A percentile compares a stretch with the other conserved stretches of the same genome.
These are phyloP conservation scores for Austroboletus novae-zelandiae DNA, from an alignment of 1,284 basidiomycete species.

Conservation along the genomic window DNA sequence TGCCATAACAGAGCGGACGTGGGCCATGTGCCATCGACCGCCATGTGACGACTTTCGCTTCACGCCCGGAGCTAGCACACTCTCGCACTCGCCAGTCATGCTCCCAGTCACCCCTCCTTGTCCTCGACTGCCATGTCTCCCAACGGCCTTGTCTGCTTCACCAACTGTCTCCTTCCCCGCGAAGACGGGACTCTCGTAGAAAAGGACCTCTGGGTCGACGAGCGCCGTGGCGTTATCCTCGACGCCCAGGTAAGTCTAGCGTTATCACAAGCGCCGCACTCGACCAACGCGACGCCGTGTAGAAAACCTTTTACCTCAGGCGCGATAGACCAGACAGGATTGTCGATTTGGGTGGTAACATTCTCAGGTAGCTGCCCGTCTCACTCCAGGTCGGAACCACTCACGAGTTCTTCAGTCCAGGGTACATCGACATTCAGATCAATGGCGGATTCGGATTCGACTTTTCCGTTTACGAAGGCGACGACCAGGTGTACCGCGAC, in stretches of 20 bases:
- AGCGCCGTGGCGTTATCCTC: constrained; percentile 63
- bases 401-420: constrained; percentile 48
- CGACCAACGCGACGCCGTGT: constrained; percentile 6
- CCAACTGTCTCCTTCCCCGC: constrained; percentile 74
- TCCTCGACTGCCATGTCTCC: constrained; percentile 20
- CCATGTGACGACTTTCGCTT: no score
- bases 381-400: not conserved
- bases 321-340: constrained; percentile 60
- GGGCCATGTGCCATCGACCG: not conserved
- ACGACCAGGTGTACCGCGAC: constrained; percentile 65
- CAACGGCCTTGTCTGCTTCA: constrained; percentile 79
- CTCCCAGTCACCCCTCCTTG: not conserved
- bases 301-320: constrained; percentile 58
- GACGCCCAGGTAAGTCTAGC: constrained; percentile 59
- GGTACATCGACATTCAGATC: constrained; percentile 78
- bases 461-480: constrained; percentile 76
- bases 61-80: no score
- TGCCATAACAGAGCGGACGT: not conserved
- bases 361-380: constrained; percentile 49
- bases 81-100: not conserved
- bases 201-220: constrained; percentile 77
- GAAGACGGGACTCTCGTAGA: constrained; percentile 72
- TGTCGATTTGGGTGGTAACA: constrained; percentile 69
- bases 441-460: constrained; percentile 91
- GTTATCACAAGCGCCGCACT: not conserved